phyloP scores from a whole-genome alignment of 441 rosid species.

The Croton setiger region DNA sequence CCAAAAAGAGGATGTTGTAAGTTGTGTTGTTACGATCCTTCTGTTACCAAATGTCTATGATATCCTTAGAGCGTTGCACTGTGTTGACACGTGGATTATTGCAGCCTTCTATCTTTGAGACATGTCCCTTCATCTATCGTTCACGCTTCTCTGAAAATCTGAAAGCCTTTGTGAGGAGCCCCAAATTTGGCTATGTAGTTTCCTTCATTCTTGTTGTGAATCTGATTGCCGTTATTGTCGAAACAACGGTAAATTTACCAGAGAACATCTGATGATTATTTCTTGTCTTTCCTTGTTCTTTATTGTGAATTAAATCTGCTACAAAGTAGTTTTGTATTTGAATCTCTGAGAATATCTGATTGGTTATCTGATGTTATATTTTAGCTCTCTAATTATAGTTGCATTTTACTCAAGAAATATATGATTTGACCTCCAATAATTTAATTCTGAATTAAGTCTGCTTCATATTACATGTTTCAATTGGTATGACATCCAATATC shows the following conservation, averaged over 20 bases:
- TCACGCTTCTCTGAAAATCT: conserved; percentile 65
- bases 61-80: conserved; percentile 8
- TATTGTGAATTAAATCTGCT: conserved; percentile 4
- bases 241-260: conserved; percentile 69
- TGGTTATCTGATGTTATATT: background rate
- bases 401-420: background rate
- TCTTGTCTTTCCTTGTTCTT: conserved; percentile 11
- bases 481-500: background rate
- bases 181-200: conserved; percentile 68
- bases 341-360: conserved; percentile 6
- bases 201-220: conserved; percentile 77
- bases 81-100: conserved; percentile 25
- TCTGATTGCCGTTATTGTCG: conserved; percentile 78
- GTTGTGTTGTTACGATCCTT: conserved; percentile 35
- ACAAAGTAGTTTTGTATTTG: background rate
- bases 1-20: conserved; percentile 88
- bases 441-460: background rate
- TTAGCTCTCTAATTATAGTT: background rate
- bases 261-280: background rate
- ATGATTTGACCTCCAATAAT: background rate
- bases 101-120: conserved; percentile 82
- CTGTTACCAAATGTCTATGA: conserved; percentile 1
- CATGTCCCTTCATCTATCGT: conserved; percentile 51
- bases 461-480: background rate
- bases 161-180: conserved; percentile 68